Percentiles rank a stretch among this genome's conserved stretches.
Conservation (phyloP, 352 stramenopile species). For the Phytophthora sansomeana region DNA sequence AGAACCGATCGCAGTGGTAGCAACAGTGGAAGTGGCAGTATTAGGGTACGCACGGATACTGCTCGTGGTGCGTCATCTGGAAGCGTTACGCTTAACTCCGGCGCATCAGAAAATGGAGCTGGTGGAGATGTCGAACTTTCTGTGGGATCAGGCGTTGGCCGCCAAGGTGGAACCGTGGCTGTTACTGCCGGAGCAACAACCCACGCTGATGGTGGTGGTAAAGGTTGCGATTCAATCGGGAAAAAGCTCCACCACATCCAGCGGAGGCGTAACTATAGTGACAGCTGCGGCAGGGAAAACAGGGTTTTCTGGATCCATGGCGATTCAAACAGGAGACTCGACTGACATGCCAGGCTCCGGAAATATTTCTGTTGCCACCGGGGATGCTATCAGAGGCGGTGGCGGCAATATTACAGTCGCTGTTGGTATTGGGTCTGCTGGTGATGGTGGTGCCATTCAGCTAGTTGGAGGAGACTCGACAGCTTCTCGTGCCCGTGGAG, state of each 20-base stretch:
- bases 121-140: conserved; percentile 63
- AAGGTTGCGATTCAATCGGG: conserved; percentile 61
- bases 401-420: conserved; percentile 70
- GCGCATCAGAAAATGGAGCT: conserved; percentile 52
- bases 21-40: conserved; percentile 58
- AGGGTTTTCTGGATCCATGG: conserved; percentile 77
- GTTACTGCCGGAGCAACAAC: conserved; percentile 56
- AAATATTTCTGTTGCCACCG: conserved; percentile 74
- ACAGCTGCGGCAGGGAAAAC: conserved; percentile 67
- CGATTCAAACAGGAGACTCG: conserved; percentile 69
- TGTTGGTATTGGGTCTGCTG: conserved; percentile 50
- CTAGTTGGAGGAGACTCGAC: conserved; percentile 56
- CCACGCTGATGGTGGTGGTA: conserved; percentile 55
- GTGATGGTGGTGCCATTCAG: conserved; percentile 62
- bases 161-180: conserved; percentile 54
- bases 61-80: conserved; percentile 65
- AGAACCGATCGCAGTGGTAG: conserved; percentile 59
- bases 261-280: conserved; percentile 50
- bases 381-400: conserved; percentile 50
- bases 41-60: conserved; percentile 57
- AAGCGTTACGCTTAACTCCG: conserved; percentile 75
- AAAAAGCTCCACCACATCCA: conserved; percentile 59
- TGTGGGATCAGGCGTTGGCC: conserved; percentile 55
- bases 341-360: conserved; percentile 60
- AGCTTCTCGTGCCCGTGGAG: conserved; percentile 48